These are phyloP conservation scores for Iberis pinnata DNA, from an alignment of 345 rosid species.

Conservation along the genomic window DNA sequence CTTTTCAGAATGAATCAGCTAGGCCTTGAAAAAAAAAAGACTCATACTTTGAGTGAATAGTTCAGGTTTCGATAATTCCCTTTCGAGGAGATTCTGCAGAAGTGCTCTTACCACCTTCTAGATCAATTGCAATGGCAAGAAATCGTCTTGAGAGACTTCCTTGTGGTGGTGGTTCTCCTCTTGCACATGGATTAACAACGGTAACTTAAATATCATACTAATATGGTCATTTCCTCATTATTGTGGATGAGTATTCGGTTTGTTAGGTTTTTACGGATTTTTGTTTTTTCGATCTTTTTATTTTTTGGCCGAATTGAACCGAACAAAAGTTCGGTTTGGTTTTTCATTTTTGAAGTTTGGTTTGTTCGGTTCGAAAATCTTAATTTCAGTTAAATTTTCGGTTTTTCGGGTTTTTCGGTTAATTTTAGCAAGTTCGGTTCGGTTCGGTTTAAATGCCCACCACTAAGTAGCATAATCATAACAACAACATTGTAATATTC, in stretches of 20 bases:
- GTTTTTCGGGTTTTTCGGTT: too few species aligned
- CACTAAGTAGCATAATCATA: too few species aligned
- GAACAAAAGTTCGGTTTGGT: too few species aligned
- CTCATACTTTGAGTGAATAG: conserved; percentile 22
- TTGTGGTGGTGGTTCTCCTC: conserved; percentile 97
- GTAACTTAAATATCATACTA: conserved; percentile 33
- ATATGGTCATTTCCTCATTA: neutral
- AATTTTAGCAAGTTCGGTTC: too few species aligned
- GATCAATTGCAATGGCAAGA: conserved; percentile 98
- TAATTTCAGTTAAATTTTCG: too few species aligned
- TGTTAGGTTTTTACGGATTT: too few species aligned
- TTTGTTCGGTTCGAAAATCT: too few species aligned
- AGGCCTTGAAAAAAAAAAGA: neutral
- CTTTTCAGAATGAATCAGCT: neutral
- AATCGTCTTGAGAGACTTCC: conserved; percentile 96
- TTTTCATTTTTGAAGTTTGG: too few species aligned
- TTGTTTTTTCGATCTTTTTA: too few species aligned
- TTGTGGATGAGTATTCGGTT: neutral
- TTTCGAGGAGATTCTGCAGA: conserved; percentile 95
- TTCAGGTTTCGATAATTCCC: conserved; percentile 85
- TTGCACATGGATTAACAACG: conserved; percentile 94
- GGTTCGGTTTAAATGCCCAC: too few species aligned
- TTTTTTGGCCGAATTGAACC: too few species aligned
- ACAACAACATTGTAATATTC: too few species aligned
- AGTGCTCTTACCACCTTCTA: conserved; percentile 91